phyloP scores from a whole-genome alignment of 345 rosid species.

The Schrenkiella parvula region DNA sequence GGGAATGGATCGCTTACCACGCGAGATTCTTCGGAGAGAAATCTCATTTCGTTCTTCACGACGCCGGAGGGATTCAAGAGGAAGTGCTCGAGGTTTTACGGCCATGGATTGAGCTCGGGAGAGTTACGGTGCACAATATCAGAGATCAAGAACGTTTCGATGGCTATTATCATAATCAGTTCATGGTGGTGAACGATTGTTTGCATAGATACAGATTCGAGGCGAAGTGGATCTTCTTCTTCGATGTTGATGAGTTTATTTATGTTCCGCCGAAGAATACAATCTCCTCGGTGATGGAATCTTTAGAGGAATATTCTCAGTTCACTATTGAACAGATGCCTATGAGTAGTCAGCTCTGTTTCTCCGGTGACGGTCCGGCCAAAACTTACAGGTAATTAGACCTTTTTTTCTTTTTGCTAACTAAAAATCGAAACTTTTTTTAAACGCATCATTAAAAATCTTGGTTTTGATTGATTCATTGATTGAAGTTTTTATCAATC shows the following conservation, averaged over 20 bases:
- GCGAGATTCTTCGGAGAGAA: constrained; percentile 63
- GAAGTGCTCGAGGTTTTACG: constrained; percentile 71
- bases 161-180: constrained; percentile 91
- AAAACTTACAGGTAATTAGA: constrained; percentile 56
- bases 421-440: not conserved
- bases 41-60: constrained; percentile 83
- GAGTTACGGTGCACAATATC: constrained; percentile 70
- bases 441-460: not conserved
- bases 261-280: constrained; percentile 50
- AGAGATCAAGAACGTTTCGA: constrained; percentile 82
- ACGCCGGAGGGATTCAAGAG: constrained; percentile 77
- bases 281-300: constrained; percentile 55
- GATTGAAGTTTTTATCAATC: not conserved
- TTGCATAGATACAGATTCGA: constrained; percentile 66
- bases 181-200: constrained; percentile 92
- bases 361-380: constrained; percentile 49
- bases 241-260: constrained; percentile 82
- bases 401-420: too few relatives aligned
- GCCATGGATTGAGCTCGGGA: constrained; percentile 94
- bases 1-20: constrained; percentile 92
- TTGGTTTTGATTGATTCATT: not conserved
- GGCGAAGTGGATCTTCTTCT: constrained; percentile 88
- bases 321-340: constrained; percentile 88
- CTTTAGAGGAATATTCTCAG: constrained; percentile 58
- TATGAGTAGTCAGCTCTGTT: constrained; percentile 76